Base-by-base conservation (phyloP, 768 basidiomycete species). In the Tulasnella sp. region DNA sequence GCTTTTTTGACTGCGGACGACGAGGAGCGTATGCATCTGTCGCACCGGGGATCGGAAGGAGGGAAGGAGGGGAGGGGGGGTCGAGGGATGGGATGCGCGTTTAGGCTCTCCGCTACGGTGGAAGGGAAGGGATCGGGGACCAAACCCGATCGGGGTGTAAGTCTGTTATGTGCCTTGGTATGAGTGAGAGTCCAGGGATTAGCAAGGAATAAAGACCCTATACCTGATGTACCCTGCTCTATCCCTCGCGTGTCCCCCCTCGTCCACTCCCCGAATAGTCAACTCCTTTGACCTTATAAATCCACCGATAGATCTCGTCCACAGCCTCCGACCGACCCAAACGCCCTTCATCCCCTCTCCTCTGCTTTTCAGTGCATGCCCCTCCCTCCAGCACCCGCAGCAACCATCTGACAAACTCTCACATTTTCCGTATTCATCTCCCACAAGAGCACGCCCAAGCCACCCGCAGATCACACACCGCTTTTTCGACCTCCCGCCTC, bases 111-210 rank as follows among this genome's bases (percentile, higher is more conserved):
- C 64, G 64, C 64, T 69, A 28, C 34, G 64, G 64, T 69, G 64
- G 64, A 31, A 46, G 22, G 46, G 46, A 8, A 54, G n/a, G 64
- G 34, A 69, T 69, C 64, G 64, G 64, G 64, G 64, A 69, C 64
- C 64, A 69, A 69, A 69, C 64, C 64, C 64, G 64, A 69, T 69
- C 64, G 64, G 64, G 64, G 64, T 69, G 31, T 69, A 69, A 69
- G 64, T 28, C 34, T 69, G 64, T 69, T 69, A 69, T 69, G 64
- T 69, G 64, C 64, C 64, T 69, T 69, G 64, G 64, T 28, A 37
- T 37, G 64, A 69, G 31, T 12, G 64, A 69, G 64, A 20, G 64
- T 20, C 64, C 64, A 69, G 64, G 64, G 64, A 69, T 69, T 69
- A 69, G 64, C 64, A 69, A 31, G 64, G 18, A 69, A 24, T 24